Evolutionary conservation across 2,329 filamentous ascomycete genomes (phyloP).

Genomic region (Colletotrichum graminicola): DNA sequence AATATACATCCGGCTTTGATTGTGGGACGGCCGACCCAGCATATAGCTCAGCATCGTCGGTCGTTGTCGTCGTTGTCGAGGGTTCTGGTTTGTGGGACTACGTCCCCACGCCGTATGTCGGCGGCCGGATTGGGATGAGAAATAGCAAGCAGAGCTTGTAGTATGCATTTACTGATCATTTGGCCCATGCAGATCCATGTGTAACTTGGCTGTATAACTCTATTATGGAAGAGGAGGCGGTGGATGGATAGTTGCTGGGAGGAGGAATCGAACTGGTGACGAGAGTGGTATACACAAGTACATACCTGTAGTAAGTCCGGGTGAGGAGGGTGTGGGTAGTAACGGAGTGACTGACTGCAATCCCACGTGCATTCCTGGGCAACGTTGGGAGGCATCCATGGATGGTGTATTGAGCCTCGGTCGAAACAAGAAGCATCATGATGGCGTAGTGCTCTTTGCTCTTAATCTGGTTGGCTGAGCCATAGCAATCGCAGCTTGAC

Average conservation of each 20-base stretch:
- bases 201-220: background rate
- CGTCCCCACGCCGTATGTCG: conserved; percentile 1
- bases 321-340: background rate
- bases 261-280: background rate
- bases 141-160: background rate
- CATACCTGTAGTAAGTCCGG: background rate
- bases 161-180: background rate
- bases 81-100: conserved; percentile 19
- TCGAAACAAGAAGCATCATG: background rate
- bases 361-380: background rate
- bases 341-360: background rate
- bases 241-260: background rate
- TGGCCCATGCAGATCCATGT: background rate
- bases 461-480: background rate
- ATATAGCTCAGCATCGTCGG: conserved; percentile 3
- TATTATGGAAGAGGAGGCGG: background rate
- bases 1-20: conserved; percentile 2
- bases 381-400: background rate
- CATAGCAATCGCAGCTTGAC: background rate
- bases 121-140: conserved; percentile 6
- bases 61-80: background rate
- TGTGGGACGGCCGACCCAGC: background rate
- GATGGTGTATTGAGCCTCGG: conserved; percentile 10
- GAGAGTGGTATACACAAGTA: background rate
- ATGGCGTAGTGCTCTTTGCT: background rate